Evolutionary conservation across 148 eudicot genomes (phyloP).

Genomic region (Camellia lanceoleosa): DNA sequence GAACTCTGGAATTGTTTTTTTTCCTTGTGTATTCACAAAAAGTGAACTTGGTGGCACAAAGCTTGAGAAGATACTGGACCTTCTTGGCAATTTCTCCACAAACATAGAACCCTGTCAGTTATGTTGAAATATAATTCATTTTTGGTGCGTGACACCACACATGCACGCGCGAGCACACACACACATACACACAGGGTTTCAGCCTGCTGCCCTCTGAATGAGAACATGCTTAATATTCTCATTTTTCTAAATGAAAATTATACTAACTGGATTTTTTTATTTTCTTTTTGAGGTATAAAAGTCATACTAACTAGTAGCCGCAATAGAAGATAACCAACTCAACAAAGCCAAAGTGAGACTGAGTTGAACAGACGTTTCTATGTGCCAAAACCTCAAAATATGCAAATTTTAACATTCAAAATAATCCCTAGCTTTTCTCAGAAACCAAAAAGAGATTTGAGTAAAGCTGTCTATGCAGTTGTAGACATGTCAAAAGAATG

Average conservation of each 20-base stretch:
- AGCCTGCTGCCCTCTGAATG: background rate
- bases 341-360: background rate
- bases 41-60: background rate
- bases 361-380: background rate
- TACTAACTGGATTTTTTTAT: background rate
- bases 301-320: background rate
- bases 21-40: background rate
- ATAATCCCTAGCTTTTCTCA: background rate
- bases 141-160: too few species aligned
- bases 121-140: background rate
- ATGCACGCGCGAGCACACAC: too few species aligned
- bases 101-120: background rate
- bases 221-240: background rate
- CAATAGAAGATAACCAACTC: background rate
- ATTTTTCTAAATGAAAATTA: background rate
- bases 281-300: too few species aligned
- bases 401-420: background rate
- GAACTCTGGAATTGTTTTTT: background rate
- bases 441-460: background rate
- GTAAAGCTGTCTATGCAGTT: background rate
- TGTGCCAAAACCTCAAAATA: background rate
- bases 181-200: too few species aligned
- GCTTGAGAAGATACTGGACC: background rate
- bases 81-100: background rate
- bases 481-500: background rate